Evolutionary conservation across 2,329 filamentous ascomycete genomes (phyloP).

Genomic region (Penicillium capsulatum): DNA sequence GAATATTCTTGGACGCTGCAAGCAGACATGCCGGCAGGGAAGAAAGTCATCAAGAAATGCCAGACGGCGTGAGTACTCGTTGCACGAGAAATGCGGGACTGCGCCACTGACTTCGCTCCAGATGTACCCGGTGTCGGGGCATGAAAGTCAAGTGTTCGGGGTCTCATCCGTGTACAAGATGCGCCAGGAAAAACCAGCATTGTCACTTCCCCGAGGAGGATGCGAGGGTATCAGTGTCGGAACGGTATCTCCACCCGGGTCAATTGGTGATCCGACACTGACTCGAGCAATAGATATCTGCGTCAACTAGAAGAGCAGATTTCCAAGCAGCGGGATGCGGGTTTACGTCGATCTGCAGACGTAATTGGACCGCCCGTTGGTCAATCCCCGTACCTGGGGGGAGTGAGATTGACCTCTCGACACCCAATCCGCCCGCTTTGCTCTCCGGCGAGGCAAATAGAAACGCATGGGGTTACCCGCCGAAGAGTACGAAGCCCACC

Average conservation of each 20-base stretch:
- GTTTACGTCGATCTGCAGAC: neutral
- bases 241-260: conserved; percentile 11
- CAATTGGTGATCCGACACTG: neutral
- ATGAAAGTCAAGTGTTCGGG: conserved; percentile 31
- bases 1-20: too few relatives aligned
- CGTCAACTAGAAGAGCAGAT: conserved; percentile 20
- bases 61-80: conserved; percentile 18
- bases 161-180: conserved; percentile 23
- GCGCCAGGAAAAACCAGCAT: conserved; percentile 19
- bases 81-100: neutral
- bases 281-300: conserved; percentile 14
- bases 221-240: conserved; percentile 22
- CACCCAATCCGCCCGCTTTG: too few relatives aligned
- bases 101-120: conserved; percentile 3
- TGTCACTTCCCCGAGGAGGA: conserved; percentile 24
- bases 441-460: too few relatives aligned
- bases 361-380: too few relatives aligned
- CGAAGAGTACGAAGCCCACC: too few relatives aligned
- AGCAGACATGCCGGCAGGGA: conserved; percentile 17
- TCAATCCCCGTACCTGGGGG: too few relatives aligned
- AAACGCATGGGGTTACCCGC: too few relatives aligned
- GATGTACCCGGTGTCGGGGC: conserved; percentile 26
- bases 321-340: neutral
- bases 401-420: too few relatives aligned
- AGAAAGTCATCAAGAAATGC: conserved; percentile 19